Evolutionary conservation across 2,329 filamentous ascomycete genomes (phyloP).

Genomic region (Scedosporium boydii): DNA sequence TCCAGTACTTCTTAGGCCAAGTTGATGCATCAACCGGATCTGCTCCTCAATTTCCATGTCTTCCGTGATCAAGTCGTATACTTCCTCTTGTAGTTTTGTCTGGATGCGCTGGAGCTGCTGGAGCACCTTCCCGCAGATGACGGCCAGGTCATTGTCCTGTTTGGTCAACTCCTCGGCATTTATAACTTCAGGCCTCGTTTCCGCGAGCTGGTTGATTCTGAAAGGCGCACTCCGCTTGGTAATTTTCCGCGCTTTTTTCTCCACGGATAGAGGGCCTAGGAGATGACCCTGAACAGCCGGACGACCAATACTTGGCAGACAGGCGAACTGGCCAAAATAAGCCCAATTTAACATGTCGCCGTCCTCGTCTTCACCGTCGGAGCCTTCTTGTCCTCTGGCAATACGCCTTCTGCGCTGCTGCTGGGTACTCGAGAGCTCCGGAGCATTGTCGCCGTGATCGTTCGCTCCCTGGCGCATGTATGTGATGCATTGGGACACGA

Average conservation of each 20-base stretch:
- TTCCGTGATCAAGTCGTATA: conserved; percentile 32
- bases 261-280: conserved; percentile 77
- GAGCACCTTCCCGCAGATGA: conserved; percentile 68
- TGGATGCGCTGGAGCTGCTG: conserved; percentile 45
- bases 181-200: conserved; percentile 72
- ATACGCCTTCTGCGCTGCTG: conserved; percentile 30
- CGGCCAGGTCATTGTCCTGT: conserved; percentile 70
- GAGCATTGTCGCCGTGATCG: conserved; percentile 39
- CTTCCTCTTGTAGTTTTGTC: conserved; percentile 33
- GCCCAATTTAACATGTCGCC: conserved; percentile 81
- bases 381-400: conserved; percentile 25
- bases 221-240: conserved; percentile 63
- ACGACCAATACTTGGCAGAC: conserved; percentile 61
- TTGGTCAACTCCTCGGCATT: conserved; percentile 63
- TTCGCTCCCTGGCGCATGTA: conserved; percentile 69
- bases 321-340: conserved; percentile 68
- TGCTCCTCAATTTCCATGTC: conserved; percentile 36
- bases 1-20: conserved; percentile 57
- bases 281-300: conserved; percentile 77
- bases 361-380: conserved; percentile 57
- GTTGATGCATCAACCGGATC: conserved; percentile 48
- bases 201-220: conserved; percentile 55
- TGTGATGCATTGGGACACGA: conserved; percentile 78
- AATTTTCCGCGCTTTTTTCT: conserved; percentile 68
- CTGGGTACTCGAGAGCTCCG: conserved; percentile 41